A percentile compares a stretch with the other conserved stretches of the same genome.
phyloP scores from a whole-genome alignment of 805 yeast genomes.

The Ogataea zsoltii region DNA sequence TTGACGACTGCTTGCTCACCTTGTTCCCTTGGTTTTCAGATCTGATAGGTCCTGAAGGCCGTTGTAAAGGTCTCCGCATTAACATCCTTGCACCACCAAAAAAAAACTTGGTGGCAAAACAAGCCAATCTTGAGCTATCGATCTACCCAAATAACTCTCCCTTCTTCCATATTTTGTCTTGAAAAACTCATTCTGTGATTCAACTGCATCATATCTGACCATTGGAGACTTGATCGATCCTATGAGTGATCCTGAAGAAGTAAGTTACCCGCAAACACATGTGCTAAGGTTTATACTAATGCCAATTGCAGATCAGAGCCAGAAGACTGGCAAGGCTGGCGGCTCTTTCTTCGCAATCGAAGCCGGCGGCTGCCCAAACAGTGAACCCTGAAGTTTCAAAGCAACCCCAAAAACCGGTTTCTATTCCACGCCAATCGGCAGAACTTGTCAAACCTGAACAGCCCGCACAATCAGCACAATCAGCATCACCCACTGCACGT shows the following conservation, averaged over 20 bases:
- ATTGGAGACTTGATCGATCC: too few relatives aligned
- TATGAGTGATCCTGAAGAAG: constrained; percentile 24
- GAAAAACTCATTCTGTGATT: too few relatives aligned
- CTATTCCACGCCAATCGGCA: not conserved
- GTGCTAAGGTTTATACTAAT: constrained; percentile 7
- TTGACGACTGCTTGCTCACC: too few relatives aligned
- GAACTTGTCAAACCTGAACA: too few relatives aligned
- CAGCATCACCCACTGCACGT: not conserved
- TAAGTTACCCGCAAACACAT: constrained; percentile 7
- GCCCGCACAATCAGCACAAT: too few relatives aligned
- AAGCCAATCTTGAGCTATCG: not conserved
- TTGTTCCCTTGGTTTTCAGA: too few relatives aligned
- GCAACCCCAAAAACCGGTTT: not conserved
- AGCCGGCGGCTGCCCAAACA: not conserved
- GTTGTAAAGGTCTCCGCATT: too few relatives aligned
- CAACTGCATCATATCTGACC: too few relatives aligned
- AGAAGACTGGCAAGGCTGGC: constrained; percentile 52
- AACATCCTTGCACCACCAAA: not conserved
- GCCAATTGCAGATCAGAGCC: constrained; percentile 35
- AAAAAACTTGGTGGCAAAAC: constrained; percentile 17
- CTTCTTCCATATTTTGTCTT: not conserved
- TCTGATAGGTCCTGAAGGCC: too few relatives aligned
- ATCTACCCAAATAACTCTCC: not conserved
- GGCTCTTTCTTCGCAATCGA: constrained; percentile 15
- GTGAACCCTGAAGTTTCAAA: not conserved